A percentile compares a stretch with the other conserved stretches of the same genome.
Evolutionary conservation across 2,329 filamentous ascomycete species (phyloP).

Genomic region (Graphiopsis chlorocephala): DNA sequence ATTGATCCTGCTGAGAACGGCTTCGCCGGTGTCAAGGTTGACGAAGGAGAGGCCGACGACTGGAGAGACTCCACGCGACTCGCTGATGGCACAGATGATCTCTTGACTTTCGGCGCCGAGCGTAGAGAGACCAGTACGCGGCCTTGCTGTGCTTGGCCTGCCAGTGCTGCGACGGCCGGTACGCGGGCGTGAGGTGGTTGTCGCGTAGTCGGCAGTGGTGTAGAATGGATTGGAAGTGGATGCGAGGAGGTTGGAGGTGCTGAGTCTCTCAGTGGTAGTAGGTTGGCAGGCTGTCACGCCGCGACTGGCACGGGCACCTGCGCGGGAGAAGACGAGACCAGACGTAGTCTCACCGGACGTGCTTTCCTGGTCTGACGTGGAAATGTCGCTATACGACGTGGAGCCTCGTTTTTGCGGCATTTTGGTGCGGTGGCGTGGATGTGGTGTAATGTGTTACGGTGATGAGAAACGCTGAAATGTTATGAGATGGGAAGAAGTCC

Average conservation of each 20-base stretch:
- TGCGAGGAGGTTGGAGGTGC: background rate
- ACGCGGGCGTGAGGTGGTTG: slow-evolving; percentile 25
- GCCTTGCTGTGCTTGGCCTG: slow-evolving; percentile 43
- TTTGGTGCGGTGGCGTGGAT: background rate
- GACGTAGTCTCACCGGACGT: background rate
- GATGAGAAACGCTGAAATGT: background rate
- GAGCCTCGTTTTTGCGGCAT: background rate
- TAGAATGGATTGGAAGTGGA: slow-evolving; percentile 4
- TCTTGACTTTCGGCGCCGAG: slow-evolving; percentile 61
- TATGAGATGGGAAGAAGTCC: background rate
- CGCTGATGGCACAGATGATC: slow-evolving; percentile 83
- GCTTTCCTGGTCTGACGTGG: background rate
- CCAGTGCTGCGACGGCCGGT: slow-evolving; percentile 24
- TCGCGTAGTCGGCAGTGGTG: background rate
- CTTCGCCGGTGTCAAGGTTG: slow-evolving; percentile 81
- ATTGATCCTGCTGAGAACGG: slow-evolving; percentile 82
- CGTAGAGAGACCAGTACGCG: slow-evolving; percentile 56
- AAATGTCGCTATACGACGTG: background rate
- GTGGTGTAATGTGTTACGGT: background rate
- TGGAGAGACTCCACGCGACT: slow-evolving; percentile 82
- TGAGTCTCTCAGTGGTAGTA: background rate
- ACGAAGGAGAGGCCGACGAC: slow-evolving; percentile 83
- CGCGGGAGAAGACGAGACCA: background rate
- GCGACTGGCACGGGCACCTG: background rate
- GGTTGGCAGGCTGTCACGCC: background rate